Evolutionary conservation across 345 rosid species (phyloP).

Genomic region (Murraya koenigii): DNA sequence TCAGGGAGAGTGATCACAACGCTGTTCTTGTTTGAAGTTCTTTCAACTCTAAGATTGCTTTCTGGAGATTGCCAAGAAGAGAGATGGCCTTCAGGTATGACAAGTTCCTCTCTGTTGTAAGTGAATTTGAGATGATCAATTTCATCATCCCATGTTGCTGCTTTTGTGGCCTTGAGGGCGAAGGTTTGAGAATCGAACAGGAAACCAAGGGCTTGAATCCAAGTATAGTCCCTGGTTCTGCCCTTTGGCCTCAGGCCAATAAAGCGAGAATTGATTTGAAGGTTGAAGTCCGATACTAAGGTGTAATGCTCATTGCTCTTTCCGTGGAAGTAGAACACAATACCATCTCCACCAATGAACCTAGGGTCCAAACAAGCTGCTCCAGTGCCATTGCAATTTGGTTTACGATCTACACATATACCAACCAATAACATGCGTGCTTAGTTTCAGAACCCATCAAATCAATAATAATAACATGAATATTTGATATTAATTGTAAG

Average conservation of each 20-base stretch:
- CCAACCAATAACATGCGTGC: neutral
- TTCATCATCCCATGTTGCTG: slow-evolving; percentile 17
- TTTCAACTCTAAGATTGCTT: slow-evolving; percentile 21
- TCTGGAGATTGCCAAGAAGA: slow-evolving; percentile 19
- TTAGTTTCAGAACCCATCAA: neutral
- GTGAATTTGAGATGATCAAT: slow-evolving; percentile 20
- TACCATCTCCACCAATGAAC: slow-evolving; percentile 56
- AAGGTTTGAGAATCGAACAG: slow-evolving; percentile 27
- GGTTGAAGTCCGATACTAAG: slow-evolving; percentile 48
- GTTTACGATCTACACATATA: slow-evolving; percentile 1
- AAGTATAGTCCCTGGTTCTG: slow-evolving; percentile 49
- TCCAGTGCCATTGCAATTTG: slow-evolving; percentile 48
- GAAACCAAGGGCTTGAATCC: slow-evolving; percentile 55
- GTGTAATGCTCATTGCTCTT: slow-evolving; percentile 47
- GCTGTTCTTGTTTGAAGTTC: slow-evolving; percentile 20
- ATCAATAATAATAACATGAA: neutral
- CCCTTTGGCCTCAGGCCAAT: slow-evolving; percentile 50
- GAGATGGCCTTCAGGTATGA: slow-evolving; percentile 8
- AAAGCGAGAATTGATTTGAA: slow-evolving; percentile 53
- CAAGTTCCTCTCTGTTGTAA: slow-evolving; percentile 5
- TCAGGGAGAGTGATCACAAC: slow-evolving; percentile 8
- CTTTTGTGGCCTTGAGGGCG: slow-evolving; percentile 20
- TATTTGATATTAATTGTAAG: neutral
- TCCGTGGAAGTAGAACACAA: slow-evolving; percentile 61
- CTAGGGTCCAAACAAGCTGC: slow-evolving; percentile 56